Evolutionary conservation across 441 rosid species (phyloP), one percentile per base, ranked within the genome.

Genomic region (Codiaeum variegatum): DNA sequence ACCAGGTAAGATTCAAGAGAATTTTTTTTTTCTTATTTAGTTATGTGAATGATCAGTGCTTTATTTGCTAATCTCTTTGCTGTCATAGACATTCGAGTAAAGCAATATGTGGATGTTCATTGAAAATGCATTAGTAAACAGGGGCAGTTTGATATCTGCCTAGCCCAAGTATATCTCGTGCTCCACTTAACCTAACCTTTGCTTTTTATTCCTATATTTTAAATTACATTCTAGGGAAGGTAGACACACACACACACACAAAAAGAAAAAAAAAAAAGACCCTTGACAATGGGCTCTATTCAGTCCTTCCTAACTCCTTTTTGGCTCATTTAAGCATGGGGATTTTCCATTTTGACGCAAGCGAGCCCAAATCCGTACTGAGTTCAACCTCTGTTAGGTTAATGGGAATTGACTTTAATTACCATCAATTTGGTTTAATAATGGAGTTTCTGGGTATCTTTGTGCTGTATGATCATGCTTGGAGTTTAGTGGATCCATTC

Each of bases 1-100:
- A 83, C 86, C 83, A 88, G 96, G 99, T 94, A 77, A 83, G 82
- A 47, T 61, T 51, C 23, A 31, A 70, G 21, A 31, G 58, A 34
- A 26, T 52, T 21, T 21, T 21, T 29, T 5, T 64, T 52, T 54
- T 40, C 66, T 15, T n/a, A n/a, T n/a, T 29, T 55, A 10, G n/a
- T 12, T 0, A 19, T 21, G 51, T 40, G 52, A 55, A 12, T n/a
- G 18, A 24, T 12, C 40, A 3, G 10, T 9, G 32, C 51, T 9
- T 36, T 26, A 26, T 24, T 3, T 8, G 23, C 16, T 8, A 6
- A 21, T n/a, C 44, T 24, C 66, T 70, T 71, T 23, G 21, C 11
- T 62, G 49, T 32, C 28, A 51, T 44, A n/a, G 26, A 49, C 36
- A 29, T 28, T 32, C 69, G 44, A 62, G 65, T 47, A 38, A 54